Base-by-base conservation (phyloP, 2,329 filamentous ascomycete species). In the Sclerotiophoma versabilis region DNA sequence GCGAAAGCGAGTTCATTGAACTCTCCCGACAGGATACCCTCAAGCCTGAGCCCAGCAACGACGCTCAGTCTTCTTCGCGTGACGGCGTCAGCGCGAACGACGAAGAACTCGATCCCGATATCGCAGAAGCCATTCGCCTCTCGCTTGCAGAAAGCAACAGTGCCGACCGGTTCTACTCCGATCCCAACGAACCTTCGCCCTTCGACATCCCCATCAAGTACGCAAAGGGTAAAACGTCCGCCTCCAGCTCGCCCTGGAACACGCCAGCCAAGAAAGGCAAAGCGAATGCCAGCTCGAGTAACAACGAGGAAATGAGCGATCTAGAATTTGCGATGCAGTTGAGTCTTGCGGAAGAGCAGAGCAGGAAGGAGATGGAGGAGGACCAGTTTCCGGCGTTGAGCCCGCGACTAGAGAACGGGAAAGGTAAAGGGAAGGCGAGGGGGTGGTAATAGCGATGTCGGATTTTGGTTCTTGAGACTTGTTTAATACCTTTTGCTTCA, bases 81-180 rank as follows among this genome's bases (percentile, higher is more conserved):
- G 39, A 53, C 9, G 38, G 23, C 5, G 11, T n/a, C 19, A 5
- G 17, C 17, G 23, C 63, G 15, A 56, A 78, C 12, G 78, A 82
- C 15, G 79, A 82, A 29, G 79, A 82, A 27, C 65, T 83, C 3
- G 83, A 85, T 50, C 79, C 81, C 4, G 84, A 87, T 29, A 79
- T 88, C 17, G 84, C 84, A 4, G 84, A 88, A 73, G 85, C 85
- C 0, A 87, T 87, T 47, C 82, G 84, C 12, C 76, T 84, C 23
- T 80, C 78, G 37, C 65, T 81, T 10, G 72, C 70, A 41, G 66
- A 69, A 5, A 61, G 38, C 15, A 36, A 25, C 6, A 17, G 37
- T 3, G 37, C 23, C 7, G 29, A 60, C 26, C 17, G 60, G 10
- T 54, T 54, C 37, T 27, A 57, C 44, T 41, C 42, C n/a, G 54